Base-by-base conservation (phyloP, 129 eudicot genomes). In the Oenanthe sinensis region DNA sequence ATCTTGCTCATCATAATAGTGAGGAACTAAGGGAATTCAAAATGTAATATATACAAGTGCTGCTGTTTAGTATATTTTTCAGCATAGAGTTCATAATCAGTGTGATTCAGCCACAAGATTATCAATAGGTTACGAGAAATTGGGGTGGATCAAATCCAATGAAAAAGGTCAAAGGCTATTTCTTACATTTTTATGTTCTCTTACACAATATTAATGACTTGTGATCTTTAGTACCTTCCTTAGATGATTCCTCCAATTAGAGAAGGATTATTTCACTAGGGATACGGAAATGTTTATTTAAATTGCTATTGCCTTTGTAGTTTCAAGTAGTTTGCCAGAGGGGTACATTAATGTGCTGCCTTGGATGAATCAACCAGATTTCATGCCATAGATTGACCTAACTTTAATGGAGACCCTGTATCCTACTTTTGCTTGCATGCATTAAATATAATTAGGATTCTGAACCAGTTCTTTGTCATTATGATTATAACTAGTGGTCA, bases 401-500 rank as follows among this genome's bases (percentile, higher is more conserved):
- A 30, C 22, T 44, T n/a, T 10, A 24, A 24, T 45, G 75, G 48
- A 40, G 9, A 74, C 40, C 49, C 54, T 42, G 20, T n/a, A 8
- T 45, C 40, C 2, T 46, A 24, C 60, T 44, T 58, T 58, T 11
- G 24, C 48, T 17, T 75, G 65, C 20, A 22, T 54, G 33, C 19
- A 26, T 19, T 7, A 4, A 40, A 11, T 65, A 26, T 46, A 14
- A 55, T 36, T 43, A 6, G 72, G 54, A 11, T 77, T 58, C 72
- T 22, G 45, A 10, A 40, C 19, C 54, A 19, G 6, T 77, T 42
- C 28, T 39, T 24, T 16, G 8, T 22, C 17, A 58, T 24, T 69
- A 77, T 77, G 39, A 43, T 62, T 62, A 11, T 26, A n/a, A 42
- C 74, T n/a, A n/a, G 33, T 46, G 28, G 58, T 78, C 28, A 77